These are phyloP conservation scores for Pichia deserticola DNA, from an alignment of 805 yeast genomes.

Conservation along the genomic window DNA sequence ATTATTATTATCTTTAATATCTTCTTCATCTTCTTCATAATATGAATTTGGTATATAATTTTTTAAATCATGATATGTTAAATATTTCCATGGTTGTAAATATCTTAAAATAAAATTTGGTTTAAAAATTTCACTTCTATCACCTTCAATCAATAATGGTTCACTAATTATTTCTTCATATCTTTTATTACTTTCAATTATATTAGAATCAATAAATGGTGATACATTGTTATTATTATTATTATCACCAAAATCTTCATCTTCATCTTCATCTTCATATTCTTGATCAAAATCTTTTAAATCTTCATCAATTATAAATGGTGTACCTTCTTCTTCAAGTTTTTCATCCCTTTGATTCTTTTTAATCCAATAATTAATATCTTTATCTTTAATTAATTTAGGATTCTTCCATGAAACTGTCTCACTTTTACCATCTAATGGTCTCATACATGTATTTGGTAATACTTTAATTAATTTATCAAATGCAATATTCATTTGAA, in stretches of 20 bases:
- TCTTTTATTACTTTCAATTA: not conserved
- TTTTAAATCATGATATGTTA: slow-evolving; percentile 41
- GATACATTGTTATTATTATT: not conserved
- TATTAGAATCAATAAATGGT: slow-evolving; percentile 4
- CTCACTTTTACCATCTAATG: slow-evolving; percentile 60
- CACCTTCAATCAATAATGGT: slow-evolving; percentile 71
- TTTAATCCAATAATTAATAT: not conserved
- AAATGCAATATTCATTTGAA: slow-evolving; percentile 58
- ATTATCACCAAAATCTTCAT: not conserved
- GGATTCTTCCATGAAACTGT: slow-evolving; percentile 47
- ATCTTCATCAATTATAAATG: not conserved
- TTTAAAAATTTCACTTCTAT: slow-evolving; percentile 17
- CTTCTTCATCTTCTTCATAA: slow-evolving; percentile 37
- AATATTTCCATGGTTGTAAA: slow-evolving; percentile 48
- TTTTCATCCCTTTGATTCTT: not conserved
- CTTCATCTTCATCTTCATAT: not conserved
- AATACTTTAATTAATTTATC: slow-evolving; percentile 48
- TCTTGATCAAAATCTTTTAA: too few relatives aligned
- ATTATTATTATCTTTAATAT: slow-evolving; percentile 42
- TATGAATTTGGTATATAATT: slow-evolving; percentile 52
- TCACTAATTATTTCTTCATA: slow-evolving; percentile 20
- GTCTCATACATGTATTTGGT: slow-evolving; percentile 69
- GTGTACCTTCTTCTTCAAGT: not conserved
- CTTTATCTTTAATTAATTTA: not conserved
- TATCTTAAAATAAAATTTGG: slow-evolving; percentile 33